Base-by-base conservation (phyloP, 345 rosid genomes). In the Geranium brycei region DNA sequence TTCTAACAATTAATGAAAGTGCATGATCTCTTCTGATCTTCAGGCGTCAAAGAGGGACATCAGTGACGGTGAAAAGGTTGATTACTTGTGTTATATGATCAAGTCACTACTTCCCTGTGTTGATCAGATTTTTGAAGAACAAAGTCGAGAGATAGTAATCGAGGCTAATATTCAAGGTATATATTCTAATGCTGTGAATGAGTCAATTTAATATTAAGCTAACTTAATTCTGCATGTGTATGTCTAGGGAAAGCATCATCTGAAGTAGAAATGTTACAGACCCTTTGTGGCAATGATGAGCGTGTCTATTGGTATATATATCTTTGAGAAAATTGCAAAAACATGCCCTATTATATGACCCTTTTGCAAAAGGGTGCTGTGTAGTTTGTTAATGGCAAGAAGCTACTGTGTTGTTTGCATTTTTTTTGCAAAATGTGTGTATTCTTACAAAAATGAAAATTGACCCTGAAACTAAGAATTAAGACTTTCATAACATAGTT, bases 231-330 rank as follows among this genome's bases (percentile, higher is more conserved):
- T 31, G 14, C 8, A 17, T 59, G 30, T 19, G 32, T 64, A 17
- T 74, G 60, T 76, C 40, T 66, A 76, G 73, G 78, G 66, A 30
- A 51, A 53, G 64, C 65, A 59, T 69, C 66, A 62, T 69, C 77
- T 61, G 71, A 61, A 7, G 51, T 77, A 62, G 68, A 77, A 53
- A 72, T 90, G 60, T 73, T 77, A 5, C 35, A 63, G 68, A 75
- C 80, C 61, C 47, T 62, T 38, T 84, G 82, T 75, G 62, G 61
- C 70, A 69, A 64, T 31, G 86, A 85, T 64, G 98, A 92, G 71
- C 89, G 98, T 0, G 77, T 92, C 65, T 92, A 75, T 63, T 92
- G 97, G 98, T 92, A 67, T 66, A 75, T 47, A 2, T 47, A 47
- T 47, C 11, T 5, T 38, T 38, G 47, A 38, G 47, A 5, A 5